These are phyloP conservation scores for Afroboletus lepidellus DNA, from an alignment of 1,284 basidiomycete species.

Conservation along the genomic window DNA sequence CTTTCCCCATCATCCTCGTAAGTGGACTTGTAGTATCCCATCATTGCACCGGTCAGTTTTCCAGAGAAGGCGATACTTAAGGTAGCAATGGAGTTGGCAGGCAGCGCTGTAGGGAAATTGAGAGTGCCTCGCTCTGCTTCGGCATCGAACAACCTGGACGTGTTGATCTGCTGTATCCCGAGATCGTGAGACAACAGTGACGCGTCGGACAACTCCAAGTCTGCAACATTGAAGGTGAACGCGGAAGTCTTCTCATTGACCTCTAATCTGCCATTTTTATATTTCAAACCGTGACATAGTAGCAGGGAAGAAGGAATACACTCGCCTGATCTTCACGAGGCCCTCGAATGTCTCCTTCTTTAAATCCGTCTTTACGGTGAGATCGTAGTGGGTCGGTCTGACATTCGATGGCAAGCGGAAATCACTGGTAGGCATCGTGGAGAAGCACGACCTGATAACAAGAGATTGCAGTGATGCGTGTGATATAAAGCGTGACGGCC, in stretches of 20 bases:
- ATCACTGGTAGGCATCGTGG: constrained; percentile 29
- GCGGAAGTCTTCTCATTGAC: constrained; percentile 64
- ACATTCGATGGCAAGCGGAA: constrained; percentile 79
- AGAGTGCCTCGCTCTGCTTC: constrained; percentile 66
- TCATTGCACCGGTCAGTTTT: constrained; percentile 66
- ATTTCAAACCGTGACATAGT: constrained; percentile 3
- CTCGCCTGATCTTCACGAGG: constrained; percentile 70
- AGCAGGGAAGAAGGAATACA: constrained; percentile 7
- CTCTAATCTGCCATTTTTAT: constrained; percentile 57
- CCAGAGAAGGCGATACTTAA: constrained; percentile 65
- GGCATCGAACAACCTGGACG: constrained; percentile 54
- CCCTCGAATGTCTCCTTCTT: constrained; percentile 75
- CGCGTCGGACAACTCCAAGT: constrained; percentile 68
- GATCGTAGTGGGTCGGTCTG: constrained; percentile 79
- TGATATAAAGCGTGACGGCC: background rate
- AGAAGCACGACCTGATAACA: constrained; percentile 12
- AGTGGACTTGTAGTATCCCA: constrained; percentile 68
- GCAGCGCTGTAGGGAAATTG: constrained; percentile 52
- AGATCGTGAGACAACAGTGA: constrained; percentile 61
- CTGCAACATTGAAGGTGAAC: constrained; percentile 73
- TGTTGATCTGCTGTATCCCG: constrained; percentile 51
- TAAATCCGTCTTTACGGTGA: constrained; percentile 85
- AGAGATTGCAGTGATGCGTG: background rate
- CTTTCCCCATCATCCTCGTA: constrained; percentile 57
- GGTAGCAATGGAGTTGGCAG: constrained; percentile 62